Conservation (phyloP, 2,329 filamentous ascomycete species). For the Bipolaris sorokiniana region DNA sequence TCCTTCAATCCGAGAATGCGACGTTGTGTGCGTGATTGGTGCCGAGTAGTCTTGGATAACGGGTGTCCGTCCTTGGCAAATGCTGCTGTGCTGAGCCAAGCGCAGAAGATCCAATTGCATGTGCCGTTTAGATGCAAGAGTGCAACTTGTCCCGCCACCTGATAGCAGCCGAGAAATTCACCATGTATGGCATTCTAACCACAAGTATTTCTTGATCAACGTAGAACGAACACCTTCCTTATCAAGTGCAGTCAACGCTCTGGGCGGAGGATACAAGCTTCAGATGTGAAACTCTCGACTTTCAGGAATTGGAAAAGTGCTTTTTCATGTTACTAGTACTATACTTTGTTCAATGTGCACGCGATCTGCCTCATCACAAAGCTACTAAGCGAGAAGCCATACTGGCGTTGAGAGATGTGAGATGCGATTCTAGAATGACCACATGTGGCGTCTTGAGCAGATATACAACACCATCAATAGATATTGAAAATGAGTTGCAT, state of each 20-base stretch:
- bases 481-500: not conserved
- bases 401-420: not conserved
- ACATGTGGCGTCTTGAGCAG: too few relatives aligned
- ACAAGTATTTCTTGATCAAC: constrained; percentile 5
- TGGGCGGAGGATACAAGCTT: not conserved
- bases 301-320: not conserved
- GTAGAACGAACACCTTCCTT: constrained; percentile 21
- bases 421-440: too few relatives aligned
- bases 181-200: not conserved
- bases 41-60: constrained; percentile 20
- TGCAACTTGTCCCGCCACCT: not conserved
- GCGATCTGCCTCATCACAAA: not conserved
- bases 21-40: constrained; percentile 19
- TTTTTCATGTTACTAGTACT: not conserved
- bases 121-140: not conserved
- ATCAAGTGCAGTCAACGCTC: constrained; percentile 17
- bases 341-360: not conserved
- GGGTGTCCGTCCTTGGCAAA: constrained; percentile 10
- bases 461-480: not conserved
- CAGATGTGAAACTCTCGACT: not conserved
- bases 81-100: constrained; percentile 14
- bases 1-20: constrained; percentile 1
- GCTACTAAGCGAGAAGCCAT: not conserved
- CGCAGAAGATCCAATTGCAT: not conserved
- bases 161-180: constrained; percentile 2